Evolutionary conservation across 1,284 basidiomycete genomes (phyloP).

Genomic region (Heterobasidion parviporum): DNA sequence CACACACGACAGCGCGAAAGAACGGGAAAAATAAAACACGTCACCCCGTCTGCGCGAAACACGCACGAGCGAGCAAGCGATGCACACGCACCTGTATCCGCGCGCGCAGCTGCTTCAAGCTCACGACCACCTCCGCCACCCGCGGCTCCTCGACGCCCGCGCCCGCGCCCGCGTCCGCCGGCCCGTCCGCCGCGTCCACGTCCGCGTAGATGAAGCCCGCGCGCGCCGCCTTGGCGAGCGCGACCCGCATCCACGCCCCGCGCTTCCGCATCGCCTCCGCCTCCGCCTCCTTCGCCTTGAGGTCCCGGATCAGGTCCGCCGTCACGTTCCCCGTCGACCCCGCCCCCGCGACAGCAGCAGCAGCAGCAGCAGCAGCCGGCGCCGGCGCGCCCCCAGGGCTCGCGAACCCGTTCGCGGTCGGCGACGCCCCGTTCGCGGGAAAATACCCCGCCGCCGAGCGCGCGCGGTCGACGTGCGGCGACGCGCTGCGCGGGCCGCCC

Average conservation of each 20-base stretch:
- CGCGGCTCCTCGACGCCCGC: conserved; percentile 19
- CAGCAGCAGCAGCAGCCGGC: conserved; percentile 17
- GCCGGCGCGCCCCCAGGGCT: conserved; percentile 17
- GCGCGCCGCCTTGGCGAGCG: conserved; percentile 69
- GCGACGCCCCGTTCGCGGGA: conserved; percentile 20
- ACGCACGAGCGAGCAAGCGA: conserved; percentile 7
- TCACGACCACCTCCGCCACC: conserved; percentile 68
- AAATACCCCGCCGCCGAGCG: conserved; percentile 5
- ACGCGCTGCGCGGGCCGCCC: conserved; percentile 49
- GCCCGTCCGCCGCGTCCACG: conserved; percentile 22
- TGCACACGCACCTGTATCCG: conserved; percentile 67
- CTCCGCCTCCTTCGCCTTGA: conserved; percentile 77
- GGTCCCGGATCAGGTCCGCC: conserved; percentile 67
- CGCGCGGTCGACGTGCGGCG: conserved; percentile 44
- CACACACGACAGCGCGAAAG: background rate
- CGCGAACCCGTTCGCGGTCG: conserved; percentile 40
- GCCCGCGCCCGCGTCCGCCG: conserved; percentile 17
- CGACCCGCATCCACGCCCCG: conserved; percentile 83
- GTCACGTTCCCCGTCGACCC: conserved; percentile 56
- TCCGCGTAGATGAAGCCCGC: conserved; percentile 73
- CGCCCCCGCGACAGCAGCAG: conserved; percentile 8
- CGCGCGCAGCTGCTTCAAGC: conserved; percentile 86
- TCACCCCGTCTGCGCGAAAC: background rate
- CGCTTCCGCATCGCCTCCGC: conserved; percentile 72
- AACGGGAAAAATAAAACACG: conserved; percentile 9